These are phyloP conservation scores for Magnusiomyces ingens DNA, from an alignment of 1,139 yeast species.

Conservation along the genomic window DNA sequence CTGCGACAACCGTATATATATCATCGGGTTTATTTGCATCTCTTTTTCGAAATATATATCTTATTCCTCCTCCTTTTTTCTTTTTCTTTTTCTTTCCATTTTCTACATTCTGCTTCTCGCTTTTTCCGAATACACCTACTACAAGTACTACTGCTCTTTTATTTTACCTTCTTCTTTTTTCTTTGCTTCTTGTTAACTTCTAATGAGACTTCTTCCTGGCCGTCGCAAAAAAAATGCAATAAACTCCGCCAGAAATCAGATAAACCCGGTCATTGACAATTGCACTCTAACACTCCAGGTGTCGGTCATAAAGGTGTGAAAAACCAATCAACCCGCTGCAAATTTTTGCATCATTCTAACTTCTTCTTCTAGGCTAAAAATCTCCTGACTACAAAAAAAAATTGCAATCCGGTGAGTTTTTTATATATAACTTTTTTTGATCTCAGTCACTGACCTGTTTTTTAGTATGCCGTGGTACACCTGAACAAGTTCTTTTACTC, in stretches of 20 bases:
- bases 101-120: too few species aligned
- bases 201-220: neutral
- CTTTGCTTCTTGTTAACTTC: neutral
- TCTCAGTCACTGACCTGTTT: neutral
- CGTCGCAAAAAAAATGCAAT: neutral
- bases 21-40: too few species aligned
- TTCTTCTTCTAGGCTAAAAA: neutral
- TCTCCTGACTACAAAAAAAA: neutral
- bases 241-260: neutral
- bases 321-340: neutral
- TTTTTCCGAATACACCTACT: too few species aligned
- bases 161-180: neutral
- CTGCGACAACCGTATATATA: too few species aligned
- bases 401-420: constrained; percentile 2
- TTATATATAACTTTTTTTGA: neutral
- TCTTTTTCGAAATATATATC: too few species aligned
- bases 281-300: too few species aligned
- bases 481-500: constrained; percentile 9
- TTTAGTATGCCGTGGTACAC: constrained; percentile 12
- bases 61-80: too few species aligned
- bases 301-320: too few species aligned
- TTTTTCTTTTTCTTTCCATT: too few species aligned
- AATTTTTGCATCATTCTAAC: neutral
- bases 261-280: too few species aligned
- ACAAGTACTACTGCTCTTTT: too few species aligned